Evolutionary conservation across 2,329 filamentous ascomycete genomes (phyloP), one percentile per base, ranked within the genome.

Genomic region (Macrophomina pseudophaseolina): DNA sequence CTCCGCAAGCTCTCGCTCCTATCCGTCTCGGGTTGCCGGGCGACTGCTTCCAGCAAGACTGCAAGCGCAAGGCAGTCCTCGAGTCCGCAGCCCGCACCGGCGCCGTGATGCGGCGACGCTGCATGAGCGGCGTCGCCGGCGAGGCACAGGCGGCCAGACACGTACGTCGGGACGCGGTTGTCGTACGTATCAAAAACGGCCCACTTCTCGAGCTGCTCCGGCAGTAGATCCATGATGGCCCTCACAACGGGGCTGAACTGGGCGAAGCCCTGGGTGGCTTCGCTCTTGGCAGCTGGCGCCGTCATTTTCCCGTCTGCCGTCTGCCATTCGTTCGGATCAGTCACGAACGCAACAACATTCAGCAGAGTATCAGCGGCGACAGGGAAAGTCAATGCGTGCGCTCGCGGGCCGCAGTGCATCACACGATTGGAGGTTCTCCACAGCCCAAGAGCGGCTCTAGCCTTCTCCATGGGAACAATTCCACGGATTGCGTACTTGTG

Each of bases 101-200:
- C 71, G 16, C 70, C 71, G 12, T 71, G 71, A 65, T 70, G 68
- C 2, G 71, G 71, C 1, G 67, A 42, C 5, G 65, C 33, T 28
- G 71, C 71, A 66, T 71, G 70, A 11, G 71, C 71, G 6, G 70
- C 66, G 67, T 73, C 71, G 8, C 71, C 71, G 1, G 69, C 68
- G 7, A 73, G 46, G 52, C 67, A 70, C 7, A 72, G 48, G 42
- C 66, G 67, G 9, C 70, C 71, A 1, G 40, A 32, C 5, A 42
- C 48, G 30, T 71, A 72, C 1, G 49, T 66, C 6, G 70, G 68
- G 8, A 67, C 58, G 3, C 68, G 70, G 23, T 66, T 51, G 2
- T 68, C 48, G 16, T 42, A 23, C n/a, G 65, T 69, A 46, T 73
- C 71, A 30, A 72, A 72, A 0, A 73, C 60, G 4, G 64, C 71